Evolutionary conservation across 2,329 filamentous ascomycete species (phyloP).

Genomic region (Zasmidium cellare): DNA sequence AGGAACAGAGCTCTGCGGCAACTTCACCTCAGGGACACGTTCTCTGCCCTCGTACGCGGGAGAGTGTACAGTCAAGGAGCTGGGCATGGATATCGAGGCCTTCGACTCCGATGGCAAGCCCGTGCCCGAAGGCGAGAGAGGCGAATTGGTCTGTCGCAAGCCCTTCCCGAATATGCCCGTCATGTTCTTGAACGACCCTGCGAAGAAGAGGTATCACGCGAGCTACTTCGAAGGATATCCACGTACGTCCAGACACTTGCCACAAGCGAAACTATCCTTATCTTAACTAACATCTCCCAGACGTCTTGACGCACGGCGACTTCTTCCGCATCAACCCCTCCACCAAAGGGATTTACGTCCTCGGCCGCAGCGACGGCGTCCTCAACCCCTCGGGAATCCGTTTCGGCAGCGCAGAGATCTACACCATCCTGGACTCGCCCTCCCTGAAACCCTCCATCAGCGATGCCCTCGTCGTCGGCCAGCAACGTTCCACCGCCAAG

Average conservation of each 20-base stretch:
- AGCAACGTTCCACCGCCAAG: constrained; percentile 55
- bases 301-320: constrained; percentile 79
- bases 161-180: constrained; percentile 73
- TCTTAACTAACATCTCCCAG: constrained; percentile 34
- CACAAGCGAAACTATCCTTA: no score
- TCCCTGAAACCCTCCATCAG: constrained; percentile 59
- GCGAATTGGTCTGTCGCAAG: constrained; percentile 67
- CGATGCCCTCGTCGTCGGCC: constrained; percentile 75
- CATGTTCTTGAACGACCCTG: constrained; percentile 43
- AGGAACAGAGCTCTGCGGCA: constrained; percentile 72
- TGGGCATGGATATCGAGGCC: constrained; percentile 54
- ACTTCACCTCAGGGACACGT: constrained; percentile 64
- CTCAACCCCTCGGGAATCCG: constrained; percentile 74
- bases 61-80: constrained; percentile 53
- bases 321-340: constrained; percentile 68
- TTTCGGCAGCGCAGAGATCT: constrained; percentile 77
- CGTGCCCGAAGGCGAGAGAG: constrained; percentile 63
- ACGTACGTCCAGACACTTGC: no score
- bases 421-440: constrained; percentile 65
- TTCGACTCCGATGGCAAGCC: constrained; percentile 58
- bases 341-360: constrained; percentile 64
- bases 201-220: constrained; percentile 39
- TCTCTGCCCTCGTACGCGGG: constrained; percentile 63
- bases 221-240: constrained; percentile 41
- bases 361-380: constrained; percentile 67